phyloP scores from a whole-genome alignment of 495 filamentous ascomycete genomes.

The Hyaloscypha hepaticicola region DNA sequence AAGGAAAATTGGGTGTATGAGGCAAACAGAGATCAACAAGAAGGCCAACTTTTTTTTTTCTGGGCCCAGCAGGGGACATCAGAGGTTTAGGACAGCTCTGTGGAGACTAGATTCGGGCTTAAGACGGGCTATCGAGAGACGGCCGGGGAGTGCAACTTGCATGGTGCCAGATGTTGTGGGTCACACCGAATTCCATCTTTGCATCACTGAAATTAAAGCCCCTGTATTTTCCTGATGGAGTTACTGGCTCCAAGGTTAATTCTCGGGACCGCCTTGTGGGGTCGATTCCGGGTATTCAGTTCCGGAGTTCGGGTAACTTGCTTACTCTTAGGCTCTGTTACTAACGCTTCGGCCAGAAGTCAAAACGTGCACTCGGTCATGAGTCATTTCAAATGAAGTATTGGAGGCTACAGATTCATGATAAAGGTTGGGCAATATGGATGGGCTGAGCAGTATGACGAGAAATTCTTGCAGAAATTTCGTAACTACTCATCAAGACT shows the following conservation, averaged over 20 bases:
- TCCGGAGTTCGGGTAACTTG: neutral
- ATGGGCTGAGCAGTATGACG: no score
- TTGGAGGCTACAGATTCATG: neutral
- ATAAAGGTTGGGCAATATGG: neutral
- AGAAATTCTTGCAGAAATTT: no score
- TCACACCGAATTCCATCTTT: neutral
- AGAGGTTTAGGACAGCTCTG: conserved; percentile 14
- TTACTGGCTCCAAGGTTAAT: neutral
- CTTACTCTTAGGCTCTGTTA: no score
- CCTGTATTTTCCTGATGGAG: neutral
- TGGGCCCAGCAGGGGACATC: conserved; percentile 4
- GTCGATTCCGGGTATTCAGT: neutral
- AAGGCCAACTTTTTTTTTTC: conserved; percentile 6
- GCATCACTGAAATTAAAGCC: neutral
- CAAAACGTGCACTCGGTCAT: no score
- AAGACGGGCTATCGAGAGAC: conserved; percentile 6
- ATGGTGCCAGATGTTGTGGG: conserved; percentile 2
- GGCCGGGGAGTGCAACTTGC: neutral
- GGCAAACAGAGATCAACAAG: neutral
- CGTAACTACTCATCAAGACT: neutral
- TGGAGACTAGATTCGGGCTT: conserved; percentile 4
- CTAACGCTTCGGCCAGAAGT: no score
- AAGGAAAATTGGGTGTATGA: neutral
- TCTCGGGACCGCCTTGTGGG: neutral
- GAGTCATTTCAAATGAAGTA: neutral